A percentile compares a stretch with the other conserved stretches of the same genome.
Evolutionary conservation across 805 yeast species (phyloP).

Genomic region (Wickerhamiella musiphila): DNA sequence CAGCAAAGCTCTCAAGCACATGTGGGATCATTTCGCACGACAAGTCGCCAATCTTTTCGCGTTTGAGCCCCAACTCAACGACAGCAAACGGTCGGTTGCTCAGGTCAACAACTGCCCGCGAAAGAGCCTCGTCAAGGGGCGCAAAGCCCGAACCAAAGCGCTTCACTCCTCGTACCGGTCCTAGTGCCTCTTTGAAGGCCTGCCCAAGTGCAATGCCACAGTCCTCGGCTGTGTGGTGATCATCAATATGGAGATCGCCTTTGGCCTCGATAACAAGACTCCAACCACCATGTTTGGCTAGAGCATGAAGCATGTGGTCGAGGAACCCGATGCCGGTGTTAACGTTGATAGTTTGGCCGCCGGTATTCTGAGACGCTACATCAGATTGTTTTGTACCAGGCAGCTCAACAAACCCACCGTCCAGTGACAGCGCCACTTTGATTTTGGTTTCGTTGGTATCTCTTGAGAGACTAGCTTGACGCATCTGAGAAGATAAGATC

Average conservation of each 20-base stretch:
- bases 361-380: conserved; percentile 49
- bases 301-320: conserved; percentile 94
- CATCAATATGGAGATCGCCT: conserved; percentile 92
- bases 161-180: conserved; percentile 76
- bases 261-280: conserved; percentile 73
- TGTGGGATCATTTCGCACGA: conserved; percentile 98
- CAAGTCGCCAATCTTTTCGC: conserved; percentile 87
- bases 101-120: conserved; percentile 90
- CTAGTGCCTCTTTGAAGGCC: conserved; percentile 80
- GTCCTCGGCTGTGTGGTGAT: conserved; percentile 94
- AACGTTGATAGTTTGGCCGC: conserved; percentile 56
- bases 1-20: conserved; percentile 84
- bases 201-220: conserved; percentile 82
- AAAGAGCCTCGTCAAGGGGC: conserved; percentile 89
- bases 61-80: conserved; percentile 69
- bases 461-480: conserved; percentile 36
- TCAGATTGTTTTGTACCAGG: conserved; percentile 32
- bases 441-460: conserved; percentile 88
- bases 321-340: conserved; percentile 89
- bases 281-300: conserved; percentile 97
- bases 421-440: conserved; percentile 65
- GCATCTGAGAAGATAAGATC: conserved; percentile 4
- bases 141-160: conserved; percentile 89
- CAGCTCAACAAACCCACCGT: conserved; percentile 64
- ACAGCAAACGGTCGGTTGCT: conserved; percentile 89